Percentiles rank a stretch among this genome's conserved stretches.
Conservation (phyloP, 257 asterid species). For the Henckelia pumila region DNA sequence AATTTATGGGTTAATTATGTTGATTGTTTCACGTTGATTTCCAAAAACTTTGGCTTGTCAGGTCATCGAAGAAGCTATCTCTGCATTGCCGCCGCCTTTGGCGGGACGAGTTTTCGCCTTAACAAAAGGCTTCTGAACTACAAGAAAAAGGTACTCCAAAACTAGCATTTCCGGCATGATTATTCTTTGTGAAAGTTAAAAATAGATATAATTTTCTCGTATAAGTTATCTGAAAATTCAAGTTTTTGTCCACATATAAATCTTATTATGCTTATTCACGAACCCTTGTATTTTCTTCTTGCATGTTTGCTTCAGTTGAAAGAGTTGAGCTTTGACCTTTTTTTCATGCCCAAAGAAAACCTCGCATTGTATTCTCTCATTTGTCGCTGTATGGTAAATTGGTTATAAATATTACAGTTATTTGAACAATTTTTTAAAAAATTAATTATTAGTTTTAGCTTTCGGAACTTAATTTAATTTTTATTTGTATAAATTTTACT, state of each 20-base stretch:
- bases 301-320: not conserved
- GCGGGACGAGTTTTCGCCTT: slow-evolving; percentile 83
- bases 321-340: not conserved
- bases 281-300: not conserved
- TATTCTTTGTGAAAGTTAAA: not conserved
- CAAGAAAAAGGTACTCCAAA: not conserved
- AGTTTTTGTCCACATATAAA: not conserved
- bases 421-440: too few species aligned
- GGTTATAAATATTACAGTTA: too few species aligned
- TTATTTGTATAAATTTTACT: too few species aligned
- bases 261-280: not conserved
- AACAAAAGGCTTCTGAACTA: slow-evolving; percentile 66
- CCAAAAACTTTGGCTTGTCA: slow-evolving; percentile 21
- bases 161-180: not conserved
- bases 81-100: slow-evolving; percentile 68
- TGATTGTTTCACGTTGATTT: not conserved
- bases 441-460: too few species aligned
- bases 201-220: not conserved
- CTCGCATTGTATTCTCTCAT: too few species aligned
- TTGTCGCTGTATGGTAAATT: too few species aligned
- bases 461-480: too few species aligned
- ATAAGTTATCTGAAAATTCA: not conserved
- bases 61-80: slow-evolving; percentile 76
- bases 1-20: not conserved
- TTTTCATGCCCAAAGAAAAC: not conserved